A percentile compares a stretch with the other conserved stretches of the same genome.
These are phyloP conservation scores for Fusarium sp. DNA, from an alignment of 2,329 filamentous ascomycete genomes.

Conservation along the genomic window DNA sequence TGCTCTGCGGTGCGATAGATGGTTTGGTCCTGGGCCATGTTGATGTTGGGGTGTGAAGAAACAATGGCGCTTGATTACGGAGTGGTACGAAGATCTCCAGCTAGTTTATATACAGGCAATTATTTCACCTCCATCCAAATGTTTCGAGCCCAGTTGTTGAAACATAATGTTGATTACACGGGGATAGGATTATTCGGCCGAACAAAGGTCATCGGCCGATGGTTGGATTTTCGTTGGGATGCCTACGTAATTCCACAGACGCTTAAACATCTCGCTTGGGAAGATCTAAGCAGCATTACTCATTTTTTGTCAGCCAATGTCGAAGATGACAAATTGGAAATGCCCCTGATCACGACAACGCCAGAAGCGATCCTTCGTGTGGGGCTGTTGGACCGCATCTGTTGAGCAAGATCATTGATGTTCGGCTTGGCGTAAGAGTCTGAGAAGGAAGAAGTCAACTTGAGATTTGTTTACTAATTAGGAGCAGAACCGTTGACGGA, in stretches of 20 bases:
- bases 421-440: not conserved
- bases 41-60: not conserved
- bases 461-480: not conserved
- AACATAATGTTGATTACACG: not conserved
- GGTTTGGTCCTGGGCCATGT: slow-evolving; percentile 5
- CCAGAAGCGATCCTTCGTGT: not conserved
- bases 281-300: not conserved
- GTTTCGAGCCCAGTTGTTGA: not conserved
- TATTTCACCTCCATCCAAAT: not conserved
- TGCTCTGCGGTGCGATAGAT: slow-evolving; percentile 1
- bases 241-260: not conserved
- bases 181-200: not conserved
- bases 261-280: not conserved
- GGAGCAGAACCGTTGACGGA: not conserved
- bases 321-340: not conserved
- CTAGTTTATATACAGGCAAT: not conserved
- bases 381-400: not conserved
- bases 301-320: not conserved
- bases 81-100: not conserved
- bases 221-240: not conserved
- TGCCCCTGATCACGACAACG: not conserved
- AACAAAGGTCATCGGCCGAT: not conserved
- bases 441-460: not conserved
- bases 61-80: not conserved
- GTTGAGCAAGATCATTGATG: not conserved